phyloP scores from a whole-genome alignment of 441 rosid genomes.

The Kokia cookei region DNA sequence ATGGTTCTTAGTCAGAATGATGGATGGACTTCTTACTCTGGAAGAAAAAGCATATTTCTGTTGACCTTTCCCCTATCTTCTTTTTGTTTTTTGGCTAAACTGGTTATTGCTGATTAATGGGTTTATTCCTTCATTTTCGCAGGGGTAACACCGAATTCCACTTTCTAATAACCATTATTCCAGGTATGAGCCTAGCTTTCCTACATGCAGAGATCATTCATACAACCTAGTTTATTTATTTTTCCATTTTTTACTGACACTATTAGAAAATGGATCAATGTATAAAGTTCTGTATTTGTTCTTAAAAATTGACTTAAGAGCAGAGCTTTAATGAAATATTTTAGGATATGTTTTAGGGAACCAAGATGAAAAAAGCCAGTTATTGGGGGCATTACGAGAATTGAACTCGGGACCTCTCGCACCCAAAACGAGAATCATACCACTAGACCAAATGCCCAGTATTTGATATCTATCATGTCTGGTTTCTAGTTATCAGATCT shows the following conservation, averaged over 20 bases:
- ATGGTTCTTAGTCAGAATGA: background rate
- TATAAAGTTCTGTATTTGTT: background rate
- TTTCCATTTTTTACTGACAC: background rate
- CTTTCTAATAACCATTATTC: background rate
- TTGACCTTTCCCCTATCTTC: too few relatives aligned
- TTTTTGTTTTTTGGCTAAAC: background rate
- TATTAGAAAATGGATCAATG: background rate
- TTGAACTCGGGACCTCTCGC: slow-evolving; percentile 54
- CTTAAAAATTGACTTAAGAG: background rate
- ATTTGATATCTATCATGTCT: background rate
- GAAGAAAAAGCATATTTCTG: too few relatives aligned
- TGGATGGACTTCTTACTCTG: background rate
- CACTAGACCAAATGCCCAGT: slow-evolving; percentile 41
- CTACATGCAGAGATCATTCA: background rate
- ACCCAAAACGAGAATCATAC: slow-evolving; percentile 58
- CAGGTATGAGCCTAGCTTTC: background rate
- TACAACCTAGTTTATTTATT: background rate
- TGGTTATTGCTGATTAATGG: background rate
- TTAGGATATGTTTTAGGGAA: background rate
- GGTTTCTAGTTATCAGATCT: background rate
- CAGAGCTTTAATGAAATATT: background rate
- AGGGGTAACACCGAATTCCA: background rate
- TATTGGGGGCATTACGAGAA: slow-evolving; percentile 23
- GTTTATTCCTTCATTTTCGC: background rate
- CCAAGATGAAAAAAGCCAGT: background rate